Conservation (phyloP, 768 basidiomycete species). For the Udeniomyces megalosporus region DNA sequence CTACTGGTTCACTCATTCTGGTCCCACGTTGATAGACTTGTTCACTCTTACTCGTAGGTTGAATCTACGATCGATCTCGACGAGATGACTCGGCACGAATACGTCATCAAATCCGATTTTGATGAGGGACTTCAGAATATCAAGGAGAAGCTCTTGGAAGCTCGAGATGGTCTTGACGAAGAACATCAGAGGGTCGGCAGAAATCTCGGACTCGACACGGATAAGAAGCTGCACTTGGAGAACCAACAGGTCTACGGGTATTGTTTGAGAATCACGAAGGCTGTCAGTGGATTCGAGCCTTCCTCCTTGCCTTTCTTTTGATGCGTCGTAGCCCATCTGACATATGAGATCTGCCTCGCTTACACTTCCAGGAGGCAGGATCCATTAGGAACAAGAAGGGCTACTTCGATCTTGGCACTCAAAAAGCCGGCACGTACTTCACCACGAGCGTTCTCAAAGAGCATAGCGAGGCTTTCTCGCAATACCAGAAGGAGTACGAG, state of each 20-base stretch:
- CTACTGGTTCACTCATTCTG: no score
- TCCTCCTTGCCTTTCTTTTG: no score
- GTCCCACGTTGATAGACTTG: no score
- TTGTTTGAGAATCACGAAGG: constrained; percentile 81
- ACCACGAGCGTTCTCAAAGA: constrained; percentile 59
- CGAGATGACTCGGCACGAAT: constrained; percentile 56
- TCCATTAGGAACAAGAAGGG: constrained; percentile 43
- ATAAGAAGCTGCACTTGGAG: constrained; percentile 92
- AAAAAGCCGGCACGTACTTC: constrained; percentile 77
- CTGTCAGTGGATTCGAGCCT: constrained; percentile 37
- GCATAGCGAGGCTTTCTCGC: constrained; percentile 54
- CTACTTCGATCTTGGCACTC: constrained; percentile 69
- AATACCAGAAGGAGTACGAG: constrained; percentile 51
- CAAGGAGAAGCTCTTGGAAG: constrained; percentile 48
- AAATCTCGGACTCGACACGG: constrained; percentile 63
- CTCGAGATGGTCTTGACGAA: constrained; percentile 62
- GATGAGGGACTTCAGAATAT: constrained; percentile 57
- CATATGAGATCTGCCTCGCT: not conserved
- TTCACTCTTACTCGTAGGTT: constrained; percentile 37
- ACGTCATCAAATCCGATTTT: constrained; percentile 82
- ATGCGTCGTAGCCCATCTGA: no score
- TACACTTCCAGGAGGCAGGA: constrained; percentile 53
- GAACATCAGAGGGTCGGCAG: constrained; percentile 57
- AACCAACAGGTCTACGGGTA: constrained; percentile 79
- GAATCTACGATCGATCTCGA: constrained; percentile 86